Conservation (phyloP, 805 yeast species). For the Schwanniomyces sp. region DNA sequence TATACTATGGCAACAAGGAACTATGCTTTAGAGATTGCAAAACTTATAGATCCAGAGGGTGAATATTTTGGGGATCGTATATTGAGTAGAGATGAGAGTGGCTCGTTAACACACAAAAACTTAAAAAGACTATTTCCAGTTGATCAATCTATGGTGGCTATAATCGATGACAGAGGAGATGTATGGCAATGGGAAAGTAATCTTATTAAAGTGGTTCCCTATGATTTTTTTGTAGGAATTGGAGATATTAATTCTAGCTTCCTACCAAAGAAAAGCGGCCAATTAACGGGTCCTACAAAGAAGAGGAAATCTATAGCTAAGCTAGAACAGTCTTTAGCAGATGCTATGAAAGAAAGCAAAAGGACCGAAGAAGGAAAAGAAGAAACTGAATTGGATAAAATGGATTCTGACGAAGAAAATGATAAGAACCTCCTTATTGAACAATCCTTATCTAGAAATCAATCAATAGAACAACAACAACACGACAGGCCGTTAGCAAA, state of each 20-base stretch:
- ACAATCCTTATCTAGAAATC: constrained; percentile 64
- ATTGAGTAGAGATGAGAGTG: constrained; percentile 91
- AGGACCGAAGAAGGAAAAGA: constrained; percentile 4
- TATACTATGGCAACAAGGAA: constrained; percentile 98
- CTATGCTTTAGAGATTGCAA: constrained; percentile 87
- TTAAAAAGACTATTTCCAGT: constrained; percentile 89
- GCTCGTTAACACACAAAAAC: constrained; percentile 85
- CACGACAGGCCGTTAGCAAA: constrained; percentile 83
- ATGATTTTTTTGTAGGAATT: constrained; percentile 93
- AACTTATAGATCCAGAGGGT: constrained; percentile 88
- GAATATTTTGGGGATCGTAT: constrained; percentile 87
- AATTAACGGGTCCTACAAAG: constrained; percentile 60
- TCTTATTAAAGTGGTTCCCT: constrained; percentile 88
- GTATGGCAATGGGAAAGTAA: constrained; percentile 98
- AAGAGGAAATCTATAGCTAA: constrained; percentile 57
- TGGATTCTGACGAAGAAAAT: constrained; percentile 52
- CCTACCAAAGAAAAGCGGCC: constrained; percentile 74
- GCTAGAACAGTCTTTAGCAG: constrained; percentile 32
- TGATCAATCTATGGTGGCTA: constrained; percentile 93
- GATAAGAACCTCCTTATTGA: constrained; percentile 49
- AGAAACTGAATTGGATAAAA: constrained; percentile 42
- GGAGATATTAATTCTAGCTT: constrained; percentile 96
- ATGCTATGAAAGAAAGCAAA: background rate
- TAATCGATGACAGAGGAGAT: constrained; percentile 97
- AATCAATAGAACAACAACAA: constrained; percentile 75